These are phyloP conservation scores for Thielaviopsis musarum DNA, from an alignment of 2,329 filamentous ascomycete genomes.

Conservation along the genomic window DNA sequence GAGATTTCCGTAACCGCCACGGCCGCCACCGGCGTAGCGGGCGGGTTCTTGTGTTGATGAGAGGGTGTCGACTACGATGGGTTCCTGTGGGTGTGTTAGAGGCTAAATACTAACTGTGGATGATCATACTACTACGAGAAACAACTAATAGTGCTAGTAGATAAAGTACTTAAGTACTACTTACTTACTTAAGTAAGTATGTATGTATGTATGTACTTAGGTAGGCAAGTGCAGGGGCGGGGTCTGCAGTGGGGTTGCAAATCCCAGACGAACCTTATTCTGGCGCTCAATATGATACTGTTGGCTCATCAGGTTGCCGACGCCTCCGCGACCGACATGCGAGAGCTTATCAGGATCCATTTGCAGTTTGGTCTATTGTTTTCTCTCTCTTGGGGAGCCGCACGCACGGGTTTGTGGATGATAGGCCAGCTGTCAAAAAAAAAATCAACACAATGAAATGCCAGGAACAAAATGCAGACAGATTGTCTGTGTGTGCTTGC, in stretches of 20 bases:
- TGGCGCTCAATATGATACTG: conserved; percentile 19
- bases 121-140: too few relatives aligned
- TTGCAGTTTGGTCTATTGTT: not conserved
- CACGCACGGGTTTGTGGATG: too few relatives aligned
- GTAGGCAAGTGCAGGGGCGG: not conserved
- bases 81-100: not conserved
- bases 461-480: not conserved
- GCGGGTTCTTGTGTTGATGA: conserved; percentile 19
- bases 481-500: not conserved
- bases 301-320: conserved; percentile 43
- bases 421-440: not conserved
- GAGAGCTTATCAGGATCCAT: conserved; percentile 1
- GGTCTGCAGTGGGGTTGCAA: not conserved
- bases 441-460: not conserved
- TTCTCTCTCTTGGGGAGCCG: too few relatives aligned
- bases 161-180: not conserved
- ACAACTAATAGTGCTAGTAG: not conserved
- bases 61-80: not conserved
- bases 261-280: conserved; percentile 15
- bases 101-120: not conserved
- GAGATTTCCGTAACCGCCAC: conserved; percentile 44
- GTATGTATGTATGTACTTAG: not conserved
- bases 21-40: conserved; percentile 29
- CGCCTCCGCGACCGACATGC: conserved; percentile 38
- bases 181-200: too few relatives aligned